These are phyloP conservation scores for Calocybe cyanea DNA, from an alignment of 768 basidiomycete genomes.

Conservation along the genomic window DNA sequence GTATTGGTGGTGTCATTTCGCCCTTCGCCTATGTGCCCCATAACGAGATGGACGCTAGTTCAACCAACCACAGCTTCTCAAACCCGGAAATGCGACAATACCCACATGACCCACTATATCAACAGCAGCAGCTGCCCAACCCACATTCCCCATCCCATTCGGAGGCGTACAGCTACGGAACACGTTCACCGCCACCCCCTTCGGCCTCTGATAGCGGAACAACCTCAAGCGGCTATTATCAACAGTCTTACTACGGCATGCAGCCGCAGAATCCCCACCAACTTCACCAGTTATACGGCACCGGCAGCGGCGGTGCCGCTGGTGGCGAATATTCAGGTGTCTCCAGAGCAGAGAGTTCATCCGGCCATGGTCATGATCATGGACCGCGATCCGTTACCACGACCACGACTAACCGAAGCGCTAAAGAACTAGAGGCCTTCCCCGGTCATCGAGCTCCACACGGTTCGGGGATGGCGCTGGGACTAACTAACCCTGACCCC, in stretches of 20 bases:
- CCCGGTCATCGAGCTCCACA: constrained; percentile 1
- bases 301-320: too few species aligned
- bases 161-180: background rate
- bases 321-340: background rate
- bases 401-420: constrained; percentile 3
- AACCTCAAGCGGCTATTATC: background rate
- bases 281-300: too few species aligned
- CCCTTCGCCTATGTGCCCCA: constrained; percentile 24
- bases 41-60: background rate
- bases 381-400: background rate
- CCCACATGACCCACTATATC: background rate
- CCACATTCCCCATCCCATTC: constrained; percentile 1
- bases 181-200: too few species aligned
- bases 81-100: constrained; percentile 2
- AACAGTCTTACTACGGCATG: too few species aligned
- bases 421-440: constrained; percentile 23
- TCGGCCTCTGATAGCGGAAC: constrained; percentile 4
- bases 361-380: too few species aligned
- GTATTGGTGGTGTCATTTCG: constrained; percentile 29
- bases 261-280: too few species aligned
- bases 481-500: constrained; percentile 9
- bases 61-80: too few species aligned
- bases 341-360: background rate
- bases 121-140: background rate
- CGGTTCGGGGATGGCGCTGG: constrained; percentile 1